Evolutionary conservation across 2,329 filamentous ascomycete species (phyloP).

Genomic region (Cladophialophora yegresii): DNA sequence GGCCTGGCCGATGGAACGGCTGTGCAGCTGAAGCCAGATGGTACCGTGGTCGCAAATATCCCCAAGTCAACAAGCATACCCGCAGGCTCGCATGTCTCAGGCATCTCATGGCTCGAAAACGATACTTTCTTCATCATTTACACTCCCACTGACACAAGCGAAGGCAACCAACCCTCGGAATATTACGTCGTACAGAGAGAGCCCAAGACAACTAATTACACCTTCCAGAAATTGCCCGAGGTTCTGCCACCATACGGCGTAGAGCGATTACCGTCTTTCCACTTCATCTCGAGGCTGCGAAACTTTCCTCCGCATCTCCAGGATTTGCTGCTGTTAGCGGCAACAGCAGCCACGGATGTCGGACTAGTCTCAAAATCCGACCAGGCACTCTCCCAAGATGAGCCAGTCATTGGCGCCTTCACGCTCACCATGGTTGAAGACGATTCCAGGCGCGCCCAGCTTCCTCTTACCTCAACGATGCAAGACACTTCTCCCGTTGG

Average conservation of each 20-base stretch:
- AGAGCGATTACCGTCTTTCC: slow-evolving; percentile 68
- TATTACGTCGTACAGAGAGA: slow-evolving; percentile 78
- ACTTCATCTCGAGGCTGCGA: slow-evolving; percentile 74
- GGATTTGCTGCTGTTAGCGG: slow-evolving; percentile 79
- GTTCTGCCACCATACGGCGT: slow-evolving; percentile 72
- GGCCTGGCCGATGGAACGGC: slow-evolving; percentile 79
- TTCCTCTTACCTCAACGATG: slow-evolving; percentile 68
- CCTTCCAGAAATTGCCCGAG: slow-evolving; percentile 72
- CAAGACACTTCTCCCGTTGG: slow-evolving; percentile 79
- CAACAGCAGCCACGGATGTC: slow-evolving; percentile 76
- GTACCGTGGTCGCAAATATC: slow-evolving; percentile 73
- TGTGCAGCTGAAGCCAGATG: slow-evolving; percentile 80
- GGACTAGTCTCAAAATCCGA: slow-evolving; percentile 76
- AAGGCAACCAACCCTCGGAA: slow-evolving; percentile 60
- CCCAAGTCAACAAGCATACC: slow-evolving; percentile 71
- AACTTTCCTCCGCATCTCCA: slow-evolving; percentile 78
- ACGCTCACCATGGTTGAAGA: slow-evolving; percentile 70
- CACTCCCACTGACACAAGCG: slow-evolving; percentile 57
- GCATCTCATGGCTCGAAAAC: slow-evolving; percentile 85
- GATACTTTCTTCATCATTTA: slow-evolving; percentile 80
- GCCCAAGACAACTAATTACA: slow-evolving; percentile 59
- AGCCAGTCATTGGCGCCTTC: slow-evolving; percentile 67
- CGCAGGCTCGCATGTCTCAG: slow-evolving; percentile 70
- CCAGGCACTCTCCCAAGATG: slow-evolving; percentile 63
- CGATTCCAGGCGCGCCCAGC: slow-evolving; percentile 71